A percentile compares a stretch with the other conserved stretches of the same genome.
Conservation (phyloP, 169 alveolate genomes). For the Plasmodium vivax region DNA sequence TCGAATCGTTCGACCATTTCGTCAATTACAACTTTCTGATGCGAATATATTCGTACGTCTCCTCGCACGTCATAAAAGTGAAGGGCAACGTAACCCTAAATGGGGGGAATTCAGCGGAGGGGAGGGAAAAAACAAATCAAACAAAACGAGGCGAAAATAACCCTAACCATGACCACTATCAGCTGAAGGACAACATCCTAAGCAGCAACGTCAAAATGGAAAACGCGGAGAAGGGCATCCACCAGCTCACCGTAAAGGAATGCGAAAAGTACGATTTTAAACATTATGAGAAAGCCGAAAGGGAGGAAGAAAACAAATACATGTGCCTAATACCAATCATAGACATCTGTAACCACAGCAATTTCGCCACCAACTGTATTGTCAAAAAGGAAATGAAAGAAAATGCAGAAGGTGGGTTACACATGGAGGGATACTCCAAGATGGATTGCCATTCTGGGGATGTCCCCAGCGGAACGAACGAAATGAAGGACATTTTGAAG, state of each 20-base stretch:
- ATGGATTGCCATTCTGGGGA: not conserved
- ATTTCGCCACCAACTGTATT: constrained; percentile 2
- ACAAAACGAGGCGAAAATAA: not conserved
- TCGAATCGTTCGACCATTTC: constrained; percentile 34
- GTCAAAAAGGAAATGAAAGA: constrained; percentile 24
- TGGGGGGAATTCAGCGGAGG: not conserved
- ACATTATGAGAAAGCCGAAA: constrained; percentile 61
- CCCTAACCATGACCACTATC: not conserved
- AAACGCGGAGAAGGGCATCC: not conserved
- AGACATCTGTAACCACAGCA: constrained; percentile 70
- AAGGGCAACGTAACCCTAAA: not conserved
- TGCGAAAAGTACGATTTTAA: constrained; percentile 48
- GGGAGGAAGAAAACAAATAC: constrained; percentile 38
- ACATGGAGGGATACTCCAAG: not conserved
- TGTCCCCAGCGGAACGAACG: not conserved
- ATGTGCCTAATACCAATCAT: constrained; percentile 71
- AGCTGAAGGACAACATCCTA: constrained; percentile 27
- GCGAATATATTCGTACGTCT: constrained; percentile 54
- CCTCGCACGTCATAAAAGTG: constrained; percentile 43
- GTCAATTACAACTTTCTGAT: constrained; percentile 46
- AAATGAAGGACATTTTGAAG: not conserved
- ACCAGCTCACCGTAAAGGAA: constrained; percentile 16
- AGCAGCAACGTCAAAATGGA: constrained; percentile 49
- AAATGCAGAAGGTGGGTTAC: not conserved
- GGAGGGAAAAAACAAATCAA: not conserved